Percentiles rank a stretch among this genome's conserved stretches.
phyloP scores from a whole-genome alignment of 2,329 filamentous ascomycete genomes.

The Graphilbum fragrans region DNA sequence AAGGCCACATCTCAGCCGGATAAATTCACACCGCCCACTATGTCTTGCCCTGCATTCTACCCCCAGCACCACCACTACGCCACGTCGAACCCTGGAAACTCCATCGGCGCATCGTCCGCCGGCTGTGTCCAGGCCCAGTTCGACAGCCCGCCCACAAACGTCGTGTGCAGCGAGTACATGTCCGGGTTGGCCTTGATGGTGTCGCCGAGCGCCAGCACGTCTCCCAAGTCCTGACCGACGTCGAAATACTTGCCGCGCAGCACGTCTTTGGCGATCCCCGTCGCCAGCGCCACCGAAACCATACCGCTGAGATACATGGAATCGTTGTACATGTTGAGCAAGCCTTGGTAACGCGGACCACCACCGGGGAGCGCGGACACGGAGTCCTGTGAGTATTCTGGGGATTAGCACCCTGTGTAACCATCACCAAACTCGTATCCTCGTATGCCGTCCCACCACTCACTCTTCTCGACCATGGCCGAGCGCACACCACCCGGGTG shows the following conservation, averaged over 20 bases:
- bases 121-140: conserved; percentile 2
- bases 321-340: conserved; percentile 17
- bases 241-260: conserved; percentile 18
- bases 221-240: conserved; percentile 18
- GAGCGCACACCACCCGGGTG: conserved; percentile 19
- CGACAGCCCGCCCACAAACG: conserved; percentile 13
- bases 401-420: background rate
- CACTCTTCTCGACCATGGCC: conserved; percentile 17
- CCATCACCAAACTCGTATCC: background rate
- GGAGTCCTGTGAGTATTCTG: conserved; percentile 13
- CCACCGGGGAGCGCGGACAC: conserved; percentile 12
- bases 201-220: conserved; percentile 14
- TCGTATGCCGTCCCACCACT: no score
- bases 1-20: no score
- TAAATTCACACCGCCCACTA: background rate
- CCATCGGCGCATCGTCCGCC: conserved; percentile 7
- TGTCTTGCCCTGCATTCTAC: background rate
- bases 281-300: conserved; percentile 18
- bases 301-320: conserved; percentile 20
- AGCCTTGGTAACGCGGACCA: conserved; percentile 7
- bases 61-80: background rate
- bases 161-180: conserved; percentile 15
- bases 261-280: conserved; percentile 14
- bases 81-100: conserved; percentile 9
- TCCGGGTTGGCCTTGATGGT: conserved; percentile 12